Evolutionary conservation across 805 yeast genomes (phyloP).

Genomic region (Wickerhamomyces subpelliculosus): DNA sequence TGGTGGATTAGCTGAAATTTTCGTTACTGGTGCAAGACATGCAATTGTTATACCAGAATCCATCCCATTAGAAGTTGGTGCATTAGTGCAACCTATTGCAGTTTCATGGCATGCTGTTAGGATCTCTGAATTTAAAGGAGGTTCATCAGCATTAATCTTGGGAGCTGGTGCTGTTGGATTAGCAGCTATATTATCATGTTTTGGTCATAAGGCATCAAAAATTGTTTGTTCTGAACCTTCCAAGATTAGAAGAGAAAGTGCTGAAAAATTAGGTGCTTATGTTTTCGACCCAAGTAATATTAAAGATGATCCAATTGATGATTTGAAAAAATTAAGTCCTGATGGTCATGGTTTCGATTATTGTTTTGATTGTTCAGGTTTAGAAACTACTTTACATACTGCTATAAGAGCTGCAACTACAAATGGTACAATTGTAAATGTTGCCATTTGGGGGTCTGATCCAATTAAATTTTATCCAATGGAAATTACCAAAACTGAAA

Average conservation of each 20-base stretch:
- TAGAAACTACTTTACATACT: constrained; percentile 45
- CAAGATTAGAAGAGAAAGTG: constrained; percentile 39
- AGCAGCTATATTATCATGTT: constrained; percentile 41
- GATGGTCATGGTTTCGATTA: constrained; percentile 40
- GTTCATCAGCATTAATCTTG: constrained; percentile 40
- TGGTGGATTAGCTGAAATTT: constrained; percentile 48
- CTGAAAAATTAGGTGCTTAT: constrained; percentile 38
- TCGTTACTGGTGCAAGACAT: constrained; percentile 35
- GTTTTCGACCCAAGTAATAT: constrained; percentile 41
- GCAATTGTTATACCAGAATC: constrained; percentile 34
- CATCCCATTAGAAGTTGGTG: constrained; percentile 38
- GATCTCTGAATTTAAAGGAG: constrained; percentile 30
- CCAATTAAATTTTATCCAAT: constrained; percentile 46
- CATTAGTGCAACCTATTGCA: constrained; percentile 50
- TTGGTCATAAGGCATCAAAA: constrained; percentile 34
- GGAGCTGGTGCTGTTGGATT: constrained; percentile 55
- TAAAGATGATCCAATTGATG: constrained; percentile 29
- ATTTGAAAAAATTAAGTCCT: constrained; percentile 31
- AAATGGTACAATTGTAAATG: constrained; percentile 53
- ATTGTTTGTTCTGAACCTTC: constrained; percentile 49
- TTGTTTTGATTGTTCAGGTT: constrained; percentile 49
- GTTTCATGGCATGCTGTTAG: constrained; percentile 57
- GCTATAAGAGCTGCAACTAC: constrained; percentile 43
- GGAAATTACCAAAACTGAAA: constrained; percentile 50
- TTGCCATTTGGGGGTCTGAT: constrained; percentile 58